These are phyloP conservation scores for Davidsoniella eucalypti DNA, from an alignment of 2,329 filamentous ascomycete genomes.

Conservation along the genomic window DNA sequence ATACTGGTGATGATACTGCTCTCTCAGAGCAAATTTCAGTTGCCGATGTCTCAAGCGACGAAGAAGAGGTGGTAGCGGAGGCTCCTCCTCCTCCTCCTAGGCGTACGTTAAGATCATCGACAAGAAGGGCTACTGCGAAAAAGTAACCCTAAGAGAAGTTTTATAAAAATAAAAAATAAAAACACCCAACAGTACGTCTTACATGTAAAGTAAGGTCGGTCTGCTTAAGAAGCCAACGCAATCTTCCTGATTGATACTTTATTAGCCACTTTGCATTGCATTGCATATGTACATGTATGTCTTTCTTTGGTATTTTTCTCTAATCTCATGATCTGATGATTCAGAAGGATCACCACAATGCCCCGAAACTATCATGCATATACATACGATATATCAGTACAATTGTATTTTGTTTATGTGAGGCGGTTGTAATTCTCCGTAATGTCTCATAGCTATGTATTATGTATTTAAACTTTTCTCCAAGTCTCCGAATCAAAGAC, in stretches of 20 bases:
- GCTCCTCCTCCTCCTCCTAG: background rate
- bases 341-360: no score
- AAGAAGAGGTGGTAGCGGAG: constrained; percentile 1
- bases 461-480: no score
- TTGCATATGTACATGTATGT: no score
- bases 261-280: no score
- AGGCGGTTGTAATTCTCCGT: no score
- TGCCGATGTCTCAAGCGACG: constrained; percentile 2
- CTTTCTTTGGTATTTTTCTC: no score
- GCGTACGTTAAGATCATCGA: constrained; percentile 8
- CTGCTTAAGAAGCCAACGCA: background rate
- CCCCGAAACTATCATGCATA: no score
- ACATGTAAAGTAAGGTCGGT: background rate
- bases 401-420: no score
- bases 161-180: background rate
- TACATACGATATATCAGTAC: no score
- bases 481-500: background rate
- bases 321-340: no score
- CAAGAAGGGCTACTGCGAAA: background rate
- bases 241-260: no score
- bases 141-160: background rate
- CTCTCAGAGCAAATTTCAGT: constrained; percentile 1
- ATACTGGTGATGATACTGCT: background rate
- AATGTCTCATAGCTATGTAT: no score
- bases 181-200: background rate